Conservation (phyloP, 202 grass and related monocot genomes). For the Dendrocalamus latiflorus region DNA sequence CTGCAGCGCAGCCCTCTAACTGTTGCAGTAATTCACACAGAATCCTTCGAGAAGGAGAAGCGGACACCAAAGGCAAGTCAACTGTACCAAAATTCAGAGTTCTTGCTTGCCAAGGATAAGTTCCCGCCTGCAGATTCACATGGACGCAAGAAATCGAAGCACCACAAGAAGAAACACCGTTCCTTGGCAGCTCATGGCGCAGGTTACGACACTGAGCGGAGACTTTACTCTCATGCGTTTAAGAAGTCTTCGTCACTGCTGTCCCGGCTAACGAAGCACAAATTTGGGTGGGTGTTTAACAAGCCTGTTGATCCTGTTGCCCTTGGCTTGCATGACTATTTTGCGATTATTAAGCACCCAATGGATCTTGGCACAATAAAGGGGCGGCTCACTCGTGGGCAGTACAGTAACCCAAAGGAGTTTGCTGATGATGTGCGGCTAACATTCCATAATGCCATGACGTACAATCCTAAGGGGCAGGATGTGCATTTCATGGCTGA, state of each 20-base stretch:
- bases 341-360: constrained; percentile 72
- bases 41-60: constrained; percentile 84
- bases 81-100: constrained; percentile 71
- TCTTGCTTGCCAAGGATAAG: constrained; percentile 88
- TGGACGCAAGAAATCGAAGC: constrained; percentile 60
- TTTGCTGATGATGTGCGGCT: constrained; percentile 87
- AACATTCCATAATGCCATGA: too few species aligned
- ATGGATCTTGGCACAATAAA: constrained; percentile 98
- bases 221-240: constrained; percentile 58
- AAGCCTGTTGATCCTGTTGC: constrained; percentile 67
- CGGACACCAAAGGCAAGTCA: constrained; percentile 77
- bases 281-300: constrained; percentile 92
- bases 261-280: constrained; percentile 89
- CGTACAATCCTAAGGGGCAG: too few species aligned
- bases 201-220: constrained; percentile 36
- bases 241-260: constrained; percentile 69
- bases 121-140: constrained; percentile 63
- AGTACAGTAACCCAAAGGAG: constrained; percentile 84
- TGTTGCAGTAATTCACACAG: constrained; percentile 48
- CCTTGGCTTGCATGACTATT: constrained; percentile 88
- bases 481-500: too few species aligned
- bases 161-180: constrained; percentile 67
- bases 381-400: constrained; percentile 48
- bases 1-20: constrained; percentile 42
- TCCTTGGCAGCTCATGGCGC: constrained; percentile 24